Evolutionary conservation across 2,329 filamentous ascomycete species (phyloP).

Genomic region (Arthrobotrys iridis): DNA sequence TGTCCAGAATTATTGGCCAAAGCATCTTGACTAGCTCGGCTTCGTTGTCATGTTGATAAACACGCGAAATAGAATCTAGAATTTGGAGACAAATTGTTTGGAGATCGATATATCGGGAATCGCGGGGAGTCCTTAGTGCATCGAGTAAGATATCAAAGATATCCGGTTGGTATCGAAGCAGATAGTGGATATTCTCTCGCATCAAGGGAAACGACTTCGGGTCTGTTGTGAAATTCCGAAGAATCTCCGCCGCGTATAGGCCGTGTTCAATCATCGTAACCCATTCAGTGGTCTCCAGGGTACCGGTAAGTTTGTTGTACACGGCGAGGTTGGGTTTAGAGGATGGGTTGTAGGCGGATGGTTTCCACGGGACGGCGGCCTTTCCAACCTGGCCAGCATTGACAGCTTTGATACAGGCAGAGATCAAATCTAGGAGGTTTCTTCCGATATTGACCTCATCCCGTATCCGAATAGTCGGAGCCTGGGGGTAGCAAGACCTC

Average conservation of each 20-base stretch:
- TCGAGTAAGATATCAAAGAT: slow-evolving; percentile 1
- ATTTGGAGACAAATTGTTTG: slow-evolving; percentile 18
- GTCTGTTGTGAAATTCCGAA: slow-evolving; percentile 25
- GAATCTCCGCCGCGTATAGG: slow-evolving; percentile 27
- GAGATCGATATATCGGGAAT: slow-evolving; percentile 4
- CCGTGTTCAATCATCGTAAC: slow-evolving; percentile 13
- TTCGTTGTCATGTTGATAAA: slow-evolving; percentile 59
- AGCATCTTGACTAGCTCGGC: slow-evolving; percentile 60
- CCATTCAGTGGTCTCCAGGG: slow-evolving; percentile 24
- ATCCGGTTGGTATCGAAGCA: not conserved
- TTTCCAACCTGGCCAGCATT: not conserved
- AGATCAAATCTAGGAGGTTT: slow-evolving; percentile 7
- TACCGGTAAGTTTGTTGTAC: not conserved
- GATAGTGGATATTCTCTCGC: not conserved
- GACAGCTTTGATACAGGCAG: slow-evolving; percentile 2
- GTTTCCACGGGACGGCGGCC: not conserved
- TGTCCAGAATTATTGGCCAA: slow-evolving; percentile 13
- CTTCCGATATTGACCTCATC: not conserved
- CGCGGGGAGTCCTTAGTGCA: not conserved
- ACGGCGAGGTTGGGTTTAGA: not conserved
- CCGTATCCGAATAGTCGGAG: not conserved
- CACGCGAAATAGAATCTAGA: not conserved
- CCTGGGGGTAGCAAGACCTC: slow-evolving; percentile 1
- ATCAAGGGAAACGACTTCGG: not conserved
- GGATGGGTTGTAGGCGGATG: not conserved